Conservation (phyloP, 495 filamentous ascomycete species). For the Aspergillus olivimuriae region DNA sequence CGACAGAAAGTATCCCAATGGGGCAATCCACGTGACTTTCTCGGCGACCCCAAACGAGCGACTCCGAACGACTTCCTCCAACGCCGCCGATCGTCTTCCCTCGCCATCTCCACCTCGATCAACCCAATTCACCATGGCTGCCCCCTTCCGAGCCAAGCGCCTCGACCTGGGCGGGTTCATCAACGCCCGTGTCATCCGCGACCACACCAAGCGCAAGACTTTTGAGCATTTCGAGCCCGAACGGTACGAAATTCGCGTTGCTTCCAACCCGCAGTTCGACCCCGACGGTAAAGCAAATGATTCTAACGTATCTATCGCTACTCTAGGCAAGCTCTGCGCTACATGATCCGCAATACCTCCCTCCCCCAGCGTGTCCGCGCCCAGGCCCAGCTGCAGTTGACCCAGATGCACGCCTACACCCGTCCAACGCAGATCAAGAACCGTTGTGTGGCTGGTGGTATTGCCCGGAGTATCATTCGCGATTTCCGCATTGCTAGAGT, state of each 20-base stretch:
- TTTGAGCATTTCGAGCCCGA: conserved; percentile 80
- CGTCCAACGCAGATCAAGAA: conserved; percentile 89
- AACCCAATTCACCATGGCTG: conserved; percentile 50
- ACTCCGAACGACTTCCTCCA: conserved; percentile 1
- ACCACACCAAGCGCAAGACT: conserved; percentile 91
- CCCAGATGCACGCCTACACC: conserved; percentile 93
- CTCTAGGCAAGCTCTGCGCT: conserved; percentile 86
- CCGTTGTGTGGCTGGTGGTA: conserved; percentile 83
- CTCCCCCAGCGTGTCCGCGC: conserved; percentile 75
- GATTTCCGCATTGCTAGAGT: conserved; percentile 91
- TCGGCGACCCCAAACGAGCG: too few species aligned
- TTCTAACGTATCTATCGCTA: too few species aligned
- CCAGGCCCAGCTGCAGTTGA: conserved; percentile 85
- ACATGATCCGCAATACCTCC: conserved; percentile 85
- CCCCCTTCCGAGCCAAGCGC: conserved; percentile 72
- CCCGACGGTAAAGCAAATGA: too few species aligned
- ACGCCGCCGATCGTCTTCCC: background rate
- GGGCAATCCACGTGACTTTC: too few species aligned
- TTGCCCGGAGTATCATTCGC: conserved; percentile 74
- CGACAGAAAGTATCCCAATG: too few species aligned
- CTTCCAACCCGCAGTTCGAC: too few species aligned
- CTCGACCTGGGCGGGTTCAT: conserved; percentile 80
- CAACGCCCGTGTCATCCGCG: conserved; percentile 78
- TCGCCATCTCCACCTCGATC: background rate
- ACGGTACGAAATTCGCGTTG: conserved; percentile 49